Percentiles rank a stretch among this genome's conserved stretches.
phyloP scores from a whole-genome alignment of 148 eudicot species.

The Camellia granthamiana region DNA sequence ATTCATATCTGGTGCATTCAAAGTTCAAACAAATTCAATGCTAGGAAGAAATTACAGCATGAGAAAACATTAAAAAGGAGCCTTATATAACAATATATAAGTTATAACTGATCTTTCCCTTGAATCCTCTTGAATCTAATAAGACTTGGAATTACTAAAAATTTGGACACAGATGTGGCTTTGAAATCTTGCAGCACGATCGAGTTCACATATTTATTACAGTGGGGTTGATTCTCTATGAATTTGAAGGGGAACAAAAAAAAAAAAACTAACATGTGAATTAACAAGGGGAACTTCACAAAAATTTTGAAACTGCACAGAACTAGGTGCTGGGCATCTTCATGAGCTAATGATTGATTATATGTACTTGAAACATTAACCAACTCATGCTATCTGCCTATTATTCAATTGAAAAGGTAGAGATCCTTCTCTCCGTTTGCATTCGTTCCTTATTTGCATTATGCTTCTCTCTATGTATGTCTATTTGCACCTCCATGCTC shows the following conservation, averaged over 20 bases:
- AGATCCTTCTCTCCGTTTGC: too few species aligned
- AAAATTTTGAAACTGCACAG: not conserved
- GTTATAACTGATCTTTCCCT: not conserved
- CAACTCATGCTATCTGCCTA: not conserved
- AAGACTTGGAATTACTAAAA: not conserved
- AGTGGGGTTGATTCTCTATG: not conserved
- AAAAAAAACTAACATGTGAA: not conserved
- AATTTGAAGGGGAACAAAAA: not conserved
- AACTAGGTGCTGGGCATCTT: not conserved
- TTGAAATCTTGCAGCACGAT: not conserved
- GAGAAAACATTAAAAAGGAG: constrained; percentile 1
- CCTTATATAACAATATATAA: not conserved
- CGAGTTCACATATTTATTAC: not conserved
- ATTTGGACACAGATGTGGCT: not conserved
- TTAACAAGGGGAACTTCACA: too few species aligned
- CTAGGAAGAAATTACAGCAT: not conserved
- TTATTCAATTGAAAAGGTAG: not conserved
- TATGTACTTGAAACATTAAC: not conserved
- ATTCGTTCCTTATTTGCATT: too few species aligned
- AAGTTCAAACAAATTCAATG: not conserved
- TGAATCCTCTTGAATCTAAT: not conserved
- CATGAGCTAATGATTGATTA: not conserved
- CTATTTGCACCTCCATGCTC: too few species aligned
- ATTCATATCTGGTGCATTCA: constrained; percentile 26
- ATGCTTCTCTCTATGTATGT: too few species aligned